Conservation (phyloP, 2,329 filamentous ascomycete species). For the Fusarium xyrophilum region DNA sequence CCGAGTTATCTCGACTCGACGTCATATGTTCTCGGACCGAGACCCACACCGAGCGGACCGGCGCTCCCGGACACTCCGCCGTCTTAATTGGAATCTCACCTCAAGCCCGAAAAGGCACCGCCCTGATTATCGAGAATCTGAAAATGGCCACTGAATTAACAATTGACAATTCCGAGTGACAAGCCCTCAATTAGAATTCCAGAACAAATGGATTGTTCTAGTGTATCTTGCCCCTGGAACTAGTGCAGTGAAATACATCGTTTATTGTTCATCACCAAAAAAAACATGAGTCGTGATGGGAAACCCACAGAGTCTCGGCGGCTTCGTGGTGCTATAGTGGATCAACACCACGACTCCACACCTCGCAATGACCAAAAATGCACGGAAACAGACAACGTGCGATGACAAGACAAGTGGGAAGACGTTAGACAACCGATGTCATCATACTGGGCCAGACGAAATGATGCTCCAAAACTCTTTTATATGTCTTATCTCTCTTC, state of each 20-base stretch:
- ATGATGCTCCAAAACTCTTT: not conserved
- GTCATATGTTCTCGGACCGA: slow-evolving; percentile 30
- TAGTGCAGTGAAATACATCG: not conserved
- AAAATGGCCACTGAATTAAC: not conserved
- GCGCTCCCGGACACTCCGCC: slow-evolving; percentile 20
- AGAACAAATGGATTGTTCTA: slow-evolving; percentile 11
- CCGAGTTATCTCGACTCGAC: slow-evolving; percentile 13
- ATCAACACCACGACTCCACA: slow-evolving; percentile 31
- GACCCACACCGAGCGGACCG: slow-evolving; percentile 24
- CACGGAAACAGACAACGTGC: slow-evolving; percentile 9
- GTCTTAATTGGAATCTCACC: slow-evolving; percentile 12
- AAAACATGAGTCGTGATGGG: not conserved
- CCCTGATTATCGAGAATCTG: not conserved
- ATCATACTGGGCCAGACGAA: slow-evolving; percentile 17
- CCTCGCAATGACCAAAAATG: slow-evolving; percentile 11
- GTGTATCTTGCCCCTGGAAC: not conserved
- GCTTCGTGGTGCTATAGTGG: slow-evolving; percentile 37
- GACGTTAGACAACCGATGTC: slow-evolving; percentile 20
- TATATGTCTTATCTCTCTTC: slow-evolving; percentile 28
- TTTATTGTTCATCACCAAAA: not conserved
- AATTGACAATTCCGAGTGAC: not conserved
- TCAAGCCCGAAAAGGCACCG: slow-evolving; percentile 29
- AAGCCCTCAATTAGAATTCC: not conserved
- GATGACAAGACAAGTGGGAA: slow-evolving; percentile 16
- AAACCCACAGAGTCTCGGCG: slow-evolving; percentile 29